Evolutionary conservation across 805 yeast genomes (phyloP), one percentile per base, ranked within the genome.

Genomic region (Cyberlindnera nakhonratchasimensis): DNA sequence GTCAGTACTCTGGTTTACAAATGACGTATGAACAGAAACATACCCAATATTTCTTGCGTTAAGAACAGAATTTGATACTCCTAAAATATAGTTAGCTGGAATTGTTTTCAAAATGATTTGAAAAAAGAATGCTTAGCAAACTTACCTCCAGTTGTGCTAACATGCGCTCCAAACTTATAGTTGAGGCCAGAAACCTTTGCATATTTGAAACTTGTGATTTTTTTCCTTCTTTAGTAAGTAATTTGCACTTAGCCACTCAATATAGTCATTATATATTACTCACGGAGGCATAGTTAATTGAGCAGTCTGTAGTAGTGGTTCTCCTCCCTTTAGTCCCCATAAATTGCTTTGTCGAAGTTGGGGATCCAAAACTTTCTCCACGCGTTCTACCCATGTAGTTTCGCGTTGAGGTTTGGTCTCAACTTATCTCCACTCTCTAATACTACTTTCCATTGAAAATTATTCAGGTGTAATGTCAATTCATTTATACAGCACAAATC

Each of bases 101-200:
- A 30, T 21, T 17, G 7, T 22, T 17, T 6, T 4, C 6, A 17
- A 33, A 17, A 19, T 21, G 24, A n/a, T n/a, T n/a, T n/a, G n/a
- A n/a, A n/a, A n/a, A n/a, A n/a, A n/a, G n/a, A n/a, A n/a, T n/a
- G n/a, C n/a, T n/a, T n/a, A n/a, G 20, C 8, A 24, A 2, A 50
- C 55, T 23, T 56, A 39, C 93, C 97, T 12, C 96, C 96, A 5
- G 84, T 73, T 51, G 82, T 80, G 3, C 85, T 79, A 22, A 90
- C 91, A 63, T 90, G 98, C 3, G 96, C 96, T 3, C 98, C 98
- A 57, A 78, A 90, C 58, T 76, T 83, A 64, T 67, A 71, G 36
- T 66, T 68, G 44, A 71, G 64, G 3, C 69, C 63, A 7, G 69
- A 46, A 12, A 70, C 65, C 46, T 81, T 69, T 1, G 69, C 61